Base-by-base conservation (phyloP, 139 green algal species). In the Volvox africanus region DNA sequence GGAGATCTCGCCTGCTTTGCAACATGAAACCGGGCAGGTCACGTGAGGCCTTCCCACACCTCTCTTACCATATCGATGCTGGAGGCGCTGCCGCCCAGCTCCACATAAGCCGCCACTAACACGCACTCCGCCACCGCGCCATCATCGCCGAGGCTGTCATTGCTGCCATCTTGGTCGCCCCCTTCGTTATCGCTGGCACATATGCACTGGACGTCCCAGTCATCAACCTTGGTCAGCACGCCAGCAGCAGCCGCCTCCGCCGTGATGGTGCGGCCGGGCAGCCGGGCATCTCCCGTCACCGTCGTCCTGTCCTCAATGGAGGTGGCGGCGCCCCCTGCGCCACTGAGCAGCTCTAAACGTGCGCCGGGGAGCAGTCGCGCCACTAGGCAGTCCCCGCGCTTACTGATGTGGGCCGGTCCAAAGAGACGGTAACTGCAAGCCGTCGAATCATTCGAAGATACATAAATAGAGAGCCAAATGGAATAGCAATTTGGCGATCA, bases 31-130 rank as follows among this genome's bases (percentile, higher is more conserved):
- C 44, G 9, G 44, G 44, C 5, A 9, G 44, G 44, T 5, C 5
- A 9, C 44, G 9, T 9, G 9, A 55, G 9, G 44, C 44, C 65
- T 73, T 73, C 65, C 65, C 24, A 20, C 26, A n/a, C 9, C 62
- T 18, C 1, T 32, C 85, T 32, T 44, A 90, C 86, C 86, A 62
- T 3, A 30, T 90, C 86, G 30, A 90, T n/a, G n/a, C 73, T 84
- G 13, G 50, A 61, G 5, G 86, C 86, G 24, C 71, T 84, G 71
- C 86, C 86, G 11, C 50, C 73, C 50, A 90, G 50, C 86, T 90
- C 86, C 86, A 90, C 86, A 33, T 84, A 77, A 6, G 71, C n/a
- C 21, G 30, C 86, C 18, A 90, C 86, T 32, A 90, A 44, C 19
- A 90, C 73, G 32, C 86, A 90, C 86, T 90, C 86, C n/a, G 61